Conservation (phyloP, 148 eudicot species). For the Polygonum aviculare region DNA sequence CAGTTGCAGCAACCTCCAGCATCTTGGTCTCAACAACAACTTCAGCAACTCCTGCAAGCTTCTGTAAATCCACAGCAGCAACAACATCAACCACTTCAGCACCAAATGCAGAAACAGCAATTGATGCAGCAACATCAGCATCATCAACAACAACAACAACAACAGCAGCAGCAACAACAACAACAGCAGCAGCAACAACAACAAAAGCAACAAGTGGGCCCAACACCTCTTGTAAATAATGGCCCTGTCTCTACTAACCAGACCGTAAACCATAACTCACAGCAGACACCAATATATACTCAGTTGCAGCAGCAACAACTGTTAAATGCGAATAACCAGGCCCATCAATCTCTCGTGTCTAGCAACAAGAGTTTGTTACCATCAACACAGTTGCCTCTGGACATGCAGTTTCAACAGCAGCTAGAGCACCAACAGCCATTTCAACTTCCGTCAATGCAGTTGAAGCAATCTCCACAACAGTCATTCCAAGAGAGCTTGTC, state of each 20-base stretch:
- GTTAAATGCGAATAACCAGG: slow-evolving; percentile 29
- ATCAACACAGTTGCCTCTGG: slow-evolving; percentile 42
- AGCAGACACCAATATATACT: slow-evolving; percentile 31
- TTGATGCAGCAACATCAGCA: slow-evolving; percentile 24
- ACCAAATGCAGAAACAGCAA: slow-evolving; percentile 21
- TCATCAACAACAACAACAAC: slow-evolving; percentile 16
- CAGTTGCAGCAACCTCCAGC: slow-evolving; percentile 48
- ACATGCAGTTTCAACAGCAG: slow-evolving; percentile 78
- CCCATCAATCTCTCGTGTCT: slow-evolving; percentile 31
- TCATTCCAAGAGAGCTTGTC: slow-evolving; percentile 41
- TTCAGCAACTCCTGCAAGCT: slow-evolving; percentile 32
- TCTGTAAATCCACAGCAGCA: slow-evolving; percentile 34
- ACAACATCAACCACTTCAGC: slow-evolving; percentile 21
- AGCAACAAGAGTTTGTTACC: slow-evolving; percentile 31
- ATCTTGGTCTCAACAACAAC: slow-evolving; percentile 60
- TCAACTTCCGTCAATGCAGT: slow-evolving; percentile 34
- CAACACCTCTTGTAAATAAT: slow-evolving; percentile 33
- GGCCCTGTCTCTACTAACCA: slow-evolving; percentile 40
- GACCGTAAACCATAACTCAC: slow-evolving; percentile 37
- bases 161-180: slow-evolving; percentile 34
- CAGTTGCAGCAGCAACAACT: slow-evolving; percentile 70
- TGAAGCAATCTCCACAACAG: slow-evolving; percentile 41
- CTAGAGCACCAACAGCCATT: slow-evolving; percentile 58
- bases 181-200: slow-evolving; percentile 23
- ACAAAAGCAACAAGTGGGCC: slow-evolving; percentile 37